Percentiles rank a stretch among this genome's conserved stretches.
These are phyloP conservation scores for Hypoxylon fragiforme DNA, from an alignment of 495 filamentous ascomycete genomes.

Conservation along the genomic window DNA sequence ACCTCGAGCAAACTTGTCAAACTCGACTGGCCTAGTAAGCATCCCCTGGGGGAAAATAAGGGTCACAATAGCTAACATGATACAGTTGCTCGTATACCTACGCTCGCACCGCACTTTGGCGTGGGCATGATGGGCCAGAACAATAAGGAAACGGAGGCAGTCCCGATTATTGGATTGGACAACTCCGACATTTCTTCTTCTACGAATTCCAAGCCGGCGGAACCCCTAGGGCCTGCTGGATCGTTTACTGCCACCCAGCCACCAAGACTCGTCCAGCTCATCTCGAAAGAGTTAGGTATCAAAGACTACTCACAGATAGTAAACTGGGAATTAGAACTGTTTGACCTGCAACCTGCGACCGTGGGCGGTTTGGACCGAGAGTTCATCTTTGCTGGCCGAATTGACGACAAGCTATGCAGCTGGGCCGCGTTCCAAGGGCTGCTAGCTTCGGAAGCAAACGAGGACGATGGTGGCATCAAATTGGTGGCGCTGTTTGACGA, in stretches of 20 bases:
- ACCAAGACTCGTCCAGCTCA: slow-evolving; percentile 77
- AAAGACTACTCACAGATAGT: slow-evolving; percentile 71
- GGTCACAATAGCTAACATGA: slow-evolving; percentile 21
- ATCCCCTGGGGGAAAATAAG: not conserved
- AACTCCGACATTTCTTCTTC: slow-evolving; percentile 59
- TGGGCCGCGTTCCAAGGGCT: slow-evolving; percentile 89
- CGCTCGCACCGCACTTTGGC: slow-evolving; percentile 92
- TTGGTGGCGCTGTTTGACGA: slow-evolving; percentile 91
- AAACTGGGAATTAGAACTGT: slow-evolving; percentile 98
- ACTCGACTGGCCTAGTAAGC: slow-evolving; percentile 77
- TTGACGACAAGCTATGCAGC: slow-evolving; percentile 97
- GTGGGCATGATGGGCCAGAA: slow-evolving; percentile 72
- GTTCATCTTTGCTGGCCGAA: slow-evolving; percentile 90
- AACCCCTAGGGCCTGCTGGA: slow-evolving; percentile 51
- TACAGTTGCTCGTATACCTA: slow-evolving; percentile 82
- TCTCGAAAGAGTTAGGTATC: slow-evolving; percentile 72
- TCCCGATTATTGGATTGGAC: slow-evolving; percentile 90
- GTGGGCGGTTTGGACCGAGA: slow-evolving; percentile 88
- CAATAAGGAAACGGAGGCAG: slow-evolving; percentile 91
- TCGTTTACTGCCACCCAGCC: slow-evolving; percentile 83
- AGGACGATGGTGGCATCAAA: slow-evolving; percentile 67
- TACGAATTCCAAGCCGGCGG: slow-evolving; percentile 38
- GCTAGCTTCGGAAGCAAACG: slow-evolving; percentile 60
- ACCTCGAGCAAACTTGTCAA: slow-evolving; percentile 83
- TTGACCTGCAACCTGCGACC: slow-evolving; percentile 82